Evolutionary conservation across 345 rosid species (phyloP), one percentile per base, ranked within the genome.

Genomic region (Diplotaxis tenuifolia): DNA sequence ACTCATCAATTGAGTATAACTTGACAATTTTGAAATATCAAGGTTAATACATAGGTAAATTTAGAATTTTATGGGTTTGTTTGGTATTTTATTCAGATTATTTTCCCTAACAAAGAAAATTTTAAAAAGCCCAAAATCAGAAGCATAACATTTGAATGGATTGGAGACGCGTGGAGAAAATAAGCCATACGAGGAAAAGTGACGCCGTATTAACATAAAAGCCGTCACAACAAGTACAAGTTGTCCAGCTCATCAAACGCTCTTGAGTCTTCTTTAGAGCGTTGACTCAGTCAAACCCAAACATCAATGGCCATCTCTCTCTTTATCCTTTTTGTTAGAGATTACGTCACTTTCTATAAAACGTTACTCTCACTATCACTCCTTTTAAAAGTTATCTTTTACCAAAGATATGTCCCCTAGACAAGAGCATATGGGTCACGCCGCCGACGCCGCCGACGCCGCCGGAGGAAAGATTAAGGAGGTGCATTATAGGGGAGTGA

Each of bases 401-500:
- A 23, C 23, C 60, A 6, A 23, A 36, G 14, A 58, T 4, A 73
- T 73, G 77, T 9, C 71, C 31, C 14, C 54, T 2, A 25, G 29
- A 16, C 38, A 36, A 18, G 42, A 63, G 29, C 63, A 14, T 52
- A 63, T 11, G 3, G 36, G n/a, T 25, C 19, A 53, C 19, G 45
- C 36, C 12, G 36, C n/a, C n/a, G n/a, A n/a, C n/a, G n/a, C n/a
- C 20, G 50, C 45, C n/a, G 67, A 47, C 73, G 76, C 57, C 10
- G 15, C 25, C 42, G 59, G 14, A 53, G 63, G n/a, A 53, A 25
- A 53, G 70, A 8, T 7, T 0, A 62, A 19, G 62, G 89, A 85
- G 80, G 67, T 78, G 74, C 89, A 72, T 62, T 81, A 78, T 50
- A 79, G 92, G 50, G 92, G 91, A 5, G 92, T 86, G 1, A 74